Evolutionary conservation across 108 stramenopile genomes (phyloP).

Genomic region (Cyclotella sp.): DNA sequence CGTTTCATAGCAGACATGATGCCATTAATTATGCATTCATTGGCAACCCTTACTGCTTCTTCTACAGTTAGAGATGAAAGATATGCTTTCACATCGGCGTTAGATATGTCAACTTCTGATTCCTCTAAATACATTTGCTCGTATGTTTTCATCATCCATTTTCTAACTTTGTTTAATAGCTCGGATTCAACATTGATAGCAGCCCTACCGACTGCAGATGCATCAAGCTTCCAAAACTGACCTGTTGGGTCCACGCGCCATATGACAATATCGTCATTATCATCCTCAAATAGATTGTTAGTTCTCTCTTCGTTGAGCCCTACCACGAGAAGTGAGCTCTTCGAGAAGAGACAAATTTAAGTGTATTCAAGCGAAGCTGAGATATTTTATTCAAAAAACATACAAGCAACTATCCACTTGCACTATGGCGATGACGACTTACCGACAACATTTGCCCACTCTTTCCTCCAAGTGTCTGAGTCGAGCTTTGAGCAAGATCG

Average conservation of each 20-base stretch:
- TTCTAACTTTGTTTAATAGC: constrained; percentile 31
- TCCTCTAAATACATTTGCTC: background rate
- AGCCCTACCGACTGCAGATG: constrained; percentile 64
- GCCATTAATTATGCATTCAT: constrained; percentile 48
- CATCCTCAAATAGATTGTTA: background rate
- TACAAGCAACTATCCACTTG: background rate
- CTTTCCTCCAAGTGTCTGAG: constrained; percentile 59
- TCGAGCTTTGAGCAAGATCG: constrained; percentile 71
- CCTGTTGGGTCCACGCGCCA: constrained; percentile 87
- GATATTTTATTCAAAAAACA: constrained; percentile 12
- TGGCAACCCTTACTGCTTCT: constrained; percentile 47
- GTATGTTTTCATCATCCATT: constrained; percentile 16
- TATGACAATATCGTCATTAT: constrained; percentile 26
- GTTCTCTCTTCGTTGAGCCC: constrained; percentile 30
- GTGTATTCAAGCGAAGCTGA: background rate
- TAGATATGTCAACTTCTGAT: background rate
- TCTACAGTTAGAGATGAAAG: constrained; percentile 28
- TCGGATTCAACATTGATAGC: constrained; percentile 55
- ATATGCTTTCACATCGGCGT: constrained; percentile 45
- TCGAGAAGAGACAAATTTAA: background rate
- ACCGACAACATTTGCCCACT: constrained; percentile 56
- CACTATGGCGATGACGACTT: constrained; percentile 1
- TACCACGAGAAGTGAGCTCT: constrained; percentile 65
- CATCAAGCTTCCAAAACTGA: constrained; percentile 82
- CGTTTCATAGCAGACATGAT: constrained; percentile 28